Percentiles rank a stretch among this genome's conserved stretches.
phyloP scores from a whole-genome alignment of 2,329 filamentous ascomycete species.

The Botryotinia narcissicola region DNA sequence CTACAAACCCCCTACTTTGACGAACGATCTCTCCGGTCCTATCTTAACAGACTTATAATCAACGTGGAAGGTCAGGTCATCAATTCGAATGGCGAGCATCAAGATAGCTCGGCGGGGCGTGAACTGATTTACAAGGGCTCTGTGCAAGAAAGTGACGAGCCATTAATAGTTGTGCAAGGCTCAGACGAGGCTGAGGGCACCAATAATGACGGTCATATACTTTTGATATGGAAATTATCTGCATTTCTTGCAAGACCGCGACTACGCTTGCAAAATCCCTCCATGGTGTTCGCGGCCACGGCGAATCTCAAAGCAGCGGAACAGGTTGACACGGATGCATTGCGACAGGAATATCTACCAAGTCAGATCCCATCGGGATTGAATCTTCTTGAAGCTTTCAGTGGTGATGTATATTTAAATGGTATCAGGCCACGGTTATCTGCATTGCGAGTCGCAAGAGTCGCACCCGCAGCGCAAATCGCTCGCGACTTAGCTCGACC shows the following conservation, averaged over 20 bases:
- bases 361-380: slow-evolving; percentile 67
- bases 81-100: slow-evolving; percentile 52
- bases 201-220: slow-evolving; percentile 44
- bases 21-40: slow-evolving; percentile 55
- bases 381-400: slow-evolving; percentile 75
- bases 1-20: slow-evolving; percentile 62
- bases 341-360: slow-evolving; percentile 62
- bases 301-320: slow-evolving; percentile 58
- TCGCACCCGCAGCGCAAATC: slow-evolving; percentile 63
- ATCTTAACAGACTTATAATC: slow-evolving; percentile 61
- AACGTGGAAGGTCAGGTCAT: slow-evolving; percentile 65
- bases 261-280: slow-evolving; percentile 64
- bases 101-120: slow-evolving; percentile 46
- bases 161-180: slow-evolving; percentile 46
- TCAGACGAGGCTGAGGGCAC: slow-evolving; percentile 43
- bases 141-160: slow-evolving; percentile 50
- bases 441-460: slow-evolving; percentile 70
- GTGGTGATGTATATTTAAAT: slow-evolving; percentile 60
- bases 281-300: slow-evolving; percentile 61
- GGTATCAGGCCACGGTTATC: slow-evolving; percentile 64
- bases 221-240: slow-evolving; percentile 59
- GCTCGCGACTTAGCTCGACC: slow-evolving; percentile 60
- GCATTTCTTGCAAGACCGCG: slow-evolving; percentile 59
- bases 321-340: slow-evolving; percentile 43
- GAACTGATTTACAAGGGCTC: slow-evolving; percentile 61